Percentiles rank a stretch among this genome's conserved stretches.
Evolutionary conservation across 139 green algal species (phyloP).

Genomic region (Penium margaritaceum): DNA sequence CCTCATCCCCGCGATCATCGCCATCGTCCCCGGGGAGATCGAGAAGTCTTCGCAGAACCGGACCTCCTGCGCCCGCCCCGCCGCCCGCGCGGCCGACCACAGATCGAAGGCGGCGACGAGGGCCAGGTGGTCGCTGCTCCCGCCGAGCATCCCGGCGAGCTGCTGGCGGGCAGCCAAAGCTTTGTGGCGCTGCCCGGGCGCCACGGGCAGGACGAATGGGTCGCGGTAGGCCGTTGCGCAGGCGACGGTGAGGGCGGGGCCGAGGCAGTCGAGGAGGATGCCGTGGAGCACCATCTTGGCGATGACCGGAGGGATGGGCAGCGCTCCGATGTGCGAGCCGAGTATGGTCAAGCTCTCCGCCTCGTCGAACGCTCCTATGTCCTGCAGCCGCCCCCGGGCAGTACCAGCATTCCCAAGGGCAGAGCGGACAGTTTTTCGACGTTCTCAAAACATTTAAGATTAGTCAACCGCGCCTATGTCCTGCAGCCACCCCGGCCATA

Average conservation of each 20-base stretch:
- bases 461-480: no score
- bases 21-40: constrained; percentile 17
- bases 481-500: no score
- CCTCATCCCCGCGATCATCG: constrained; percentile 34
- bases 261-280: constrained; percentile 47
- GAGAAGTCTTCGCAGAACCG: constrained; percentile 24
- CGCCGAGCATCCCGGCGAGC: constrained; percentile 9
- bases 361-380: constrained; percentile 44
- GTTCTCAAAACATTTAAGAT: no score
- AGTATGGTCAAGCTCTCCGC: constrained; percentile 47
- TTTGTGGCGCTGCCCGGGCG: constrained; percentile 10
- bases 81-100: constrained; percentile 19
- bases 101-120: constrained; percentile 42
- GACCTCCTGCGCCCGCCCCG: background rate
- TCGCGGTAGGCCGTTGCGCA: constrained; percentile 33
- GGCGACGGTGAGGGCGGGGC: constrained; percentile 49
- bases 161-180: constrained; percentile 3
- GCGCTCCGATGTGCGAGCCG: constrained; percentile 43
- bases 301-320: constrained; percentile 47
- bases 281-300: constrained; percentile 55
- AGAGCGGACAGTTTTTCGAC: no score
- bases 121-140: constrained; percentile 48
- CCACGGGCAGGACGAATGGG: constrained; percentile 33
- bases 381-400: constrained; percentile 44
- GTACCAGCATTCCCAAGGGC: no score